Conservation (phyloP, 768 basidiomycete species). For the Russula olivacea region DNA sequence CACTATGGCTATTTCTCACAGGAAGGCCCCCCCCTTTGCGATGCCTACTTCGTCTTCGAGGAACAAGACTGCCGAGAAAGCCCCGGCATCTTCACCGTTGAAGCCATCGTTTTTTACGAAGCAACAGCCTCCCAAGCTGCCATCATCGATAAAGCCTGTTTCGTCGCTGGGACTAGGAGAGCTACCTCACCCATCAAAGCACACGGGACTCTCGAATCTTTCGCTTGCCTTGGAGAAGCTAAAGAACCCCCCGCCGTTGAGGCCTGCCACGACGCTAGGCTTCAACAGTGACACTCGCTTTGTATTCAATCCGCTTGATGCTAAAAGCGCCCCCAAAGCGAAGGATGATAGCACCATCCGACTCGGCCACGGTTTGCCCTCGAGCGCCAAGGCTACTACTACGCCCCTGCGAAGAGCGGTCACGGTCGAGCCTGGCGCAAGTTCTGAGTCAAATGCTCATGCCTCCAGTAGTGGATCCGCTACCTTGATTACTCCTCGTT, state of each 20-base stretch:
- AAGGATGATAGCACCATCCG: conserved; percentile 20
- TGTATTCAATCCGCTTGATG: conserved; percentile 28
- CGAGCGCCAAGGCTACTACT: not conserved
- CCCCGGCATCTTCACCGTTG: conserved; percentile 7
- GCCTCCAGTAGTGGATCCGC: conserved; percentile 6
- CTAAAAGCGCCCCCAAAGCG: conserved; percentile 11
- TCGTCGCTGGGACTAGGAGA: conserved; percentile 9
- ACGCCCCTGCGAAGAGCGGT: conserved; percentile 13
- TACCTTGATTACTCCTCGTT: not conserved
- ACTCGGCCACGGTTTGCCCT: conserved; percentile 9
- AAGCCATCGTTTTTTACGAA: conserved; percentile 19
- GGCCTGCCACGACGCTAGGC: conserved; percentile 68
- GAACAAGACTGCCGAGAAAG: conserved; percentile 16
- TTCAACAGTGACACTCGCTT: conserved; percentile 38
- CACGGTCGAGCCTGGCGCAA: not conserved
- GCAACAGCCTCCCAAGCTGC: conserved; percentile 11
- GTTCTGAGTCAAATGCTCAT: not conserved
- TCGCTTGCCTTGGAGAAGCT: conserved; percentile 66
- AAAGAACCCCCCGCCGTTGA: conserved; percentile 54
- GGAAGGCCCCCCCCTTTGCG: conserved; percentile 22
- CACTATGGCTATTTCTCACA: conserved; percentile 7
- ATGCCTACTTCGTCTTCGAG: conserved; percentile 25
- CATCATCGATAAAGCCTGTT: conserved; percentile 18
- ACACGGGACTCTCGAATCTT: conserved; percentile 47
- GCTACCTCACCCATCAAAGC: conserved; percentile 23